Evolutionary conservation across 2,329 filamentous ascomycete species (phyloP).

Genomic region (Calonectria ilicicola): DNA sequence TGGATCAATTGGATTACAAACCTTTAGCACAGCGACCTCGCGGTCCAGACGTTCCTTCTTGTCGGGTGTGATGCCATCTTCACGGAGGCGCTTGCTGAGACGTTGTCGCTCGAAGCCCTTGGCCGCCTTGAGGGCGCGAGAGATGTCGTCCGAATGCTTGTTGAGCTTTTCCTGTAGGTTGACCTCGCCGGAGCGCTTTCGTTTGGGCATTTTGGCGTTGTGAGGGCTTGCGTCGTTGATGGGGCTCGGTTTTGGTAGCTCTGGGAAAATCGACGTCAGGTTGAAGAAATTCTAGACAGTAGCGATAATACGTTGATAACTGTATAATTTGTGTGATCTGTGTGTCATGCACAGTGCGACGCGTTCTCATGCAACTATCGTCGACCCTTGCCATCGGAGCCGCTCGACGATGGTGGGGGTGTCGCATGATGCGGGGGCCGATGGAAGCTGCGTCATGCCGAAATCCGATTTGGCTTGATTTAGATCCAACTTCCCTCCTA

Average conservation of each 20-base stretch:
- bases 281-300: conserved; percentile 48
- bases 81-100: conserved; percentile 69
- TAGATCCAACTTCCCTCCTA: not conserved
- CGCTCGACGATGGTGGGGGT: conserved; percentile 32
- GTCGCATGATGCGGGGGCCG: conserved; percentile 25
- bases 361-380: not conserved
- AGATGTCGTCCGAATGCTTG: conserved; percentile 70
- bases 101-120: conserved; percentile 86
- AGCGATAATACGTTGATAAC: conserved; percentile 21
- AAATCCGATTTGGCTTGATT: not conserved
- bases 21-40: conserved; percentile 69
- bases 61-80: conserved; percentile 57
- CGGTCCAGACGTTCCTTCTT: conserved; percentile 72
- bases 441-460: conserved; percentile 20
- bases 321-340: not conserved
- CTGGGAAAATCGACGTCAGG: conserved; percentile 63
- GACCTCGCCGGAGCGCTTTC: conserved; percentile 63
- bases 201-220: conserved; percentile 63
- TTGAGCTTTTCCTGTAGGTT: conserved; percentile 63
- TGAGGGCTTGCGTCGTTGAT: conserved; percentile 1
- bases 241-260: conserved; percentile 25
- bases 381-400: conserved; percentile 15
- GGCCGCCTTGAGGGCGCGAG: conserved; percentile 76
- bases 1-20: conserved; percentile 27
- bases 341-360: conserved; percentile 17